Evolutionary conservation across 139 green algal genomes (phyloP), one percentile per base, ranked within the genome.

Genomic region (Tetraselmis chui): DNA sequence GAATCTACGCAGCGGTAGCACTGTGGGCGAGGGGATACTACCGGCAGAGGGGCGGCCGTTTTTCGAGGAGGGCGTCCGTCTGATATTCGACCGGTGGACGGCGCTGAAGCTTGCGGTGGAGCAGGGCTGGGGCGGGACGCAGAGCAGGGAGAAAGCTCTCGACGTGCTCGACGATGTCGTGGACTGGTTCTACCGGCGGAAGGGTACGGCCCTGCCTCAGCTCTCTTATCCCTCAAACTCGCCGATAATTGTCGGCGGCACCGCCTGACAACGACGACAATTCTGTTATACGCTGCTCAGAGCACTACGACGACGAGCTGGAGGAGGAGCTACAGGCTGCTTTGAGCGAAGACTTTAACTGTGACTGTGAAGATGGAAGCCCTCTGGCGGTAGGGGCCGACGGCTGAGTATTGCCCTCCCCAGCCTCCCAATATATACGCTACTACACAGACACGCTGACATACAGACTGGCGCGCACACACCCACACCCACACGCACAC

Each of bases 71-170:
- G 94, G 94, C 1, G 86, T 89, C 0, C 59, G 81, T 0, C 76
- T 95, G 0, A 45, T 96, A 1, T 93, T 97, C 23, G 75, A 79
- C 0, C 85, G 90, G 24, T 98, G 95, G 95, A 98, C 95, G 5
- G 95, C 95, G 23, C 88, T 98, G 74, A 79, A 84, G 59, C 86
- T 98, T 30, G 95, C 95, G 23, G 89, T 98, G 28, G 89, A 95
- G 76, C 94, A 98, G 80, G 80, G 94, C 78, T 98, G 95, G 95
- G 95, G 95, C 0, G 95, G 95, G 0, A 59, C 74, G 32, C 82
- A 89, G 32, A 96, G 90, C 75, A 76, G 25, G 0, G 85, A 94
- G 5, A 98, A 98, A 81, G 94, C 90, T 25, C 32, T 94, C 24
- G 78, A 87, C 5, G 76, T 98, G 18, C 84, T 92, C 30, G 76